A percentile compares a stretch with the other conserved stretches of the same genome.
These are phyloP conservation scores for Ceratocystis cacaofunesta DNA, from an alignment of 2,329 filamentous ascomycete genomes.

Conservation along the genomic window DNA sequence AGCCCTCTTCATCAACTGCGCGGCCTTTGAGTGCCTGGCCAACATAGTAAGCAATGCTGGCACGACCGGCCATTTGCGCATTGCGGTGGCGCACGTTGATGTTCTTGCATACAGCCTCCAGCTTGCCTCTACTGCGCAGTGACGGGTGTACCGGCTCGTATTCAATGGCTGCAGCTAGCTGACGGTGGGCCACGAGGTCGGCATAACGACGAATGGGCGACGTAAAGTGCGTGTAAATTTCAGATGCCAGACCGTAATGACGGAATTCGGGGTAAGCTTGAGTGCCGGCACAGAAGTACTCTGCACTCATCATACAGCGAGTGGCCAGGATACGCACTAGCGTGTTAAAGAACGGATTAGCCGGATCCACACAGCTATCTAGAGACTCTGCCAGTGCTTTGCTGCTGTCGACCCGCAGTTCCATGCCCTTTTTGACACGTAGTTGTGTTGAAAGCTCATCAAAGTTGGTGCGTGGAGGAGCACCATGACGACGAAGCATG, in stretches of 20 bases:
- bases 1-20: constrained; percentile 62
- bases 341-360: constrained; percentile 95
- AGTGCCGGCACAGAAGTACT: constrained; percentile 93
- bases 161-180: constrained; percentile 86
- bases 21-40: constrained; percentile 69
- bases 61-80: constrained; percentile 85
- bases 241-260: constrained; percentile 88
- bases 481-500: constrained; percentile 77
- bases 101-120: constrained; percentile 92
- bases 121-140: constrained; percentile 64
- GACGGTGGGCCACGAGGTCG: constrained; percentile 86
- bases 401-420: constrained; percentile 71
- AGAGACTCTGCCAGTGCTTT: constrained; percentile 88
- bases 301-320: constrained; percentile 96
- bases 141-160: constrained; percentile 77
- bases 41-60: constrained; percentile 94
- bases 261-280: constrained; percentile 89
- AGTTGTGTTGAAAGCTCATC: constrained; percentile 87
- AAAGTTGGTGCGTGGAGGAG: constrained; percentile 91
- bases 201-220: constrained; percentile 94
- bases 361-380: constrained; percentile 63
- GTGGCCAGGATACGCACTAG: constrained; percentile 94
- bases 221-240: constrained; percentile 98
- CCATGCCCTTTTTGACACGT: constrained; percentile 67
- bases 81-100: constrained; percentile 97